Evolutionary conservation across 2,329 filamentous ascomycete species (phyloP).

Genomic region (Ascochyta koolunga): DNA sequence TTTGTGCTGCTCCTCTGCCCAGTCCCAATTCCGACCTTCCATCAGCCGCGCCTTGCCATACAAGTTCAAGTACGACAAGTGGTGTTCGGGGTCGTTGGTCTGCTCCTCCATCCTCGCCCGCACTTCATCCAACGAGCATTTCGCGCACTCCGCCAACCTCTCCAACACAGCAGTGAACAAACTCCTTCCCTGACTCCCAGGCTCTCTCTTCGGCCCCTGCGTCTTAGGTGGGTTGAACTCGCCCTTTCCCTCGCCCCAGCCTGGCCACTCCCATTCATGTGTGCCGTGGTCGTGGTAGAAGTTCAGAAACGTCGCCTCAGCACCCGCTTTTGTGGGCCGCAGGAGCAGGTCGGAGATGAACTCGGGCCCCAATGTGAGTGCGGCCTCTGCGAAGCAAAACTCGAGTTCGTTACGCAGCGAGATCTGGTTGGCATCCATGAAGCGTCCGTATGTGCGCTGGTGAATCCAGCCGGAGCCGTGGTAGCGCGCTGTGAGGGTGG

Average conservation of each 20-base stretch:
- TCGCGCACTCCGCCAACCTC: conserved; percentile 28
- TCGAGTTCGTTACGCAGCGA: conserved; percentile 39
- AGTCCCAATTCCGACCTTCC: conserved; percentile 26
- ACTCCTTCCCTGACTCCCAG: conserved; percentile 15
- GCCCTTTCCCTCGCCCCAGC: conserved; percentile 22
- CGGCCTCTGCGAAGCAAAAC: conserved; percentile 38
- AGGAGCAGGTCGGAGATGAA: conserved; percentile 36
- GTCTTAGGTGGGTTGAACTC: conserved; percentile 36
- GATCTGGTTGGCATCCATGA: conserved; percentile 38
- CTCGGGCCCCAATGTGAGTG: conserved; percentile 28
- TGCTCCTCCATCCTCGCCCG: conserved; percentile 25
- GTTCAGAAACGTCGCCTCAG: conserved; percentile 31
- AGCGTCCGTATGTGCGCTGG: conserved; percentile 35
- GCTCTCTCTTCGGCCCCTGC: conserved; percentile 32
- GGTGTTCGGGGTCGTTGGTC: conserved; percentile 24
- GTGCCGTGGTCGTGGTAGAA: conserved; percentile 37
- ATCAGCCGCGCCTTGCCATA: conserved; percentile 35
- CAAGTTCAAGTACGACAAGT: conserved; percentile 31
- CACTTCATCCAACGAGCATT: conserved; percentile 29
- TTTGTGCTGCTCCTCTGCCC: conserved; percentile 7
- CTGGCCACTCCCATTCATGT: conserved; percentile 35
- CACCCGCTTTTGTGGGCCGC: conserved; percentile 12
- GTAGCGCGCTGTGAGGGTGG: conserved; percentile 39
- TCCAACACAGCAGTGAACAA: conserved; percentile 37
- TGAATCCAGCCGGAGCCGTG: conserved; percentile 42